Evolutionary conservation across 1,139 yeast species (phyloP).

Genomic region (Pichia sp.): DNA sequence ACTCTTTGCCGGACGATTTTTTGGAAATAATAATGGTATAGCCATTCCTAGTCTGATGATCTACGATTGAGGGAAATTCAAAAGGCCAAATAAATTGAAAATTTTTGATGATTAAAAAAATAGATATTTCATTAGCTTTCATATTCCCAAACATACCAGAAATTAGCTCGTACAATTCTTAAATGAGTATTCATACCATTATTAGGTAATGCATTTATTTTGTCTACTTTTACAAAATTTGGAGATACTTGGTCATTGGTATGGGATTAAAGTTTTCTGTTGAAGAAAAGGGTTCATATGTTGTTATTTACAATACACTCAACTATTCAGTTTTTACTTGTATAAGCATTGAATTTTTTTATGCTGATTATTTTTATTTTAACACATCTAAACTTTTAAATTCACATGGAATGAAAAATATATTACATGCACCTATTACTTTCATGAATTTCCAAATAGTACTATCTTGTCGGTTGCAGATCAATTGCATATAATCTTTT

Average conservation of each 20-base stretch:
- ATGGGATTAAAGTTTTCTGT: slow-evolving; percentile 45
- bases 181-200: slow-evolving; percentile 39
- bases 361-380: slow-evolving; percentile 27
- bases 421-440: slow-evolving; percentile 50
- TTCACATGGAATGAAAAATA: slow-evolving; percentile 35
- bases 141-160: slow-evolving; percentile 42
- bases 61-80: too few relatives aligned
- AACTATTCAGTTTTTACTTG: slow-evolving; percentile 32
- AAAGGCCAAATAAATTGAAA: slow-evolving; percentile 45
- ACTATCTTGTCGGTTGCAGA: slow-evolving; percentile 53
- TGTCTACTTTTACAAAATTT: slow-evolving; percentile 56
- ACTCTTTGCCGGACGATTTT: slow-evolving; percentile 10
- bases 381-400: slow-evolving; percentile 41
- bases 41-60: slow-evolving; percentile 12
- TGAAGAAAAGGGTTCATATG: slow-evolving; percentile 50
- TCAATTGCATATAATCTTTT: slow-evolving; percentile 45
- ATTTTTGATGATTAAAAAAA: slow-evolving; percentile 39
- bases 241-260: slow-evolving; percentile 85
- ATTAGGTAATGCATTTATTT: slow-evolving; percentile 33
- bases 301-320: slow-evolving; percentile 62
- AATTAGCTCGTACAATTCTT: slow-evolving; percentile 51
- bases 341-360: slow-evolving; percentile 38
- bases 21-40: slow-evolving; percentile 10
- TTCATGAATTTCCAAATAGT: slow-evolving; percentile 45
- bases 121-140: slow-evolving; percentile 25